Percentiles rank a stretch among this genome's conserved stretches.
These are phyloP conservation scores for Endocladia muricata DNA, from an alignment of 31 red algal genomes.

Conservation along the genomic window DNA sequence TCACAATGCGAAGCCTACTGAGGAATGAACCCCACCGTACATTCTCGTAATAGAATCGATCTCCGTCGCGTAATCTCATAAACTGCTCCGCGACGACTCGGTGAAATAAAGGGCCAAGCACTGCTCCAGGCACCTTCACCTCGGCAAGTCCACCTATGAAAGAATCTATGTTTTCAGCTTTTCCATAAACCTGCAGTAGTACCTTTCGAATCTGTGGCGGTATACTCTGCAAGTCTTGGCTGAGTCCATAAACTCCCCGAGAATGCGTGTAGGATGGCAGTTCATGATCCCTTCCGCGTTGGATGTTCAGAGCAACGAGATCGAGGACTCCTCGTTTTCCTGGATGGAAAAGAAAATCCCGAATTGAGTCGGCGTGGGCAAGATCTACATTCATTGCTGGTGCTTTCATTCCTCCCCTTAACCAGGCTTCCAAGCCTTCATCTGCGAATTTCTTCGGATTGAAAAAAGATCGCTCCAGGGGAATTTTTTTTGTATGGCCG, in stretches of 20 bases:
- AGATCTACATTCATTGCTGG: conserved; percentile 30
- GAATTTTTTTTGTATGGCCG: not conserved
- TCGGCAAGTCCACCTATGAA: conserved; percentile 60
- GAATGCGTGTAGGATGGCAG: conserved; percentile 33
- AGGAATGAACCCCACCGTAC: conserved; percentile 32
- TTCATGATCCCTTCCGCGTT: conserved; percentile 62
- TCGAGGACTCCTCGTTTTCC: conserved; percentile 26
- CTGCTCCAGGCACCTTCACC: conserved; percentile 12
- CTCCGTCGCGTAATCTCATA: conserved; percentile 50
- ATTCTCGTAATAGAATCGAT: conserved; percentile 70
- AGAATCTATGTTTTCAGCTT: conserved; percentile 34
- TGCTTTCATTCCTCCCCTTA: not conserved
- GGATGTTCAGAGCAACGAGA: conserved; percentile 66
- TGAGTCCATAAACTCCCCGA: conserved; percentile 10
- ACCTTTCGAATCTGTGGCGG: not conserved
- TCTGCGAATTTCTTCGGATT: not conserved
- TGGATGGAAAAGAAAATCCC: conserved; percentile 62
- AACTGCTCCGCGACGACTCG: conserved; percentile 53
- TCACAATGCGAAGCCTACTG: conserved; percentile 30
- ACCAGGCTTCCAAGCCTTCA: not conserved
- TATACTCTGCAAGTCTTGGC: conserved; percentile 25
- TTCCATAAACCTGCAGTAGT: conserved; percentile 28
- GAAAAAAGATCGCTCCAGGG: conserved; percentile 10
- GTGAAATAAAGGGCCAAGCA: conserved; percentile 49
- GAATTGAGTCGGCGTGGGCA: conserved; percentile 48